Conservation (phyloP, 2,329 filamentous ascomycete genomes). For the Xylaria sp. region DNA sequence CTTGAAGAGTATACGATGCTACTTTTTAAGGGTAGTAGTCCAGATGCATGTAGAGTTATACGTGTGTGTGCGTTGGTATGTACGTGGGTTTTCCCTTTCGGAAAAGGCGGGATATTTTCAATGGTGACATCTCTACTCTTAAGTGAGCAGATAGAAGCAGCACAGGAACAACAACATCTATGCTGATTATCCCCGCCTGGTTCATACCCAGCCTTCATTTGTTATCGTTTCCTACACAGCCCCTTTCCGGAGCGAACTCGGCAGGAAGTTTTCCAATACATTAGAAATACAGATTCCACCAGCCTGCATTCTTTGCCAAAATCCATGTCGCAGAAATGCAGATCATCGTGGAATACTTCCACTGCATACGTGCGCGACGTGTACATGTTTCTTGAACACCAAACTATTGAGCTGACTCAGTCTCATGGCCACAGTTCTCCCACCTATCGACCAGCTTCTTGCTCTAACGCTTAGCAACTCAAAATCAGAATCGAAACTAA, state of each 20-base stretch:
- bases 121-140: too few species aligned
- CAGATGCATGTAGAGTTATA: too few species aligned
- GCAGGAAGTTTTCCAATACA: neutral
- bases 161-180: neutral
- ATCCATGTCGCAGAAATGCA: neutral
- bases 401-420: too few species aligned
- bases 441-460: neutral
- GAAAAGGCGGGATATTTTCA: too few species aligned
- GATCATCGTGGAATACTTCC: neutral
- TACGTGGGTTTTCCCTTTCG: too few species aligned
- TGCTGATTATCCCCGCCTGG: too few species aligned
- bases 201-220: neutral
- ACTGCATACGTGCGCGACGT: too few species aligned
- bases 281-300: neutral
- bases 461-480: neutral
- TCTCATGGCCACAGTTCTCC: too few species aligned
- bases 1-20: too few species aligned
- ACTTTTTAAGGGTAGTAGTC: too few species aligned
- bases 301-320: neutral
- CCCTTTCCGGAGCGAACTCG: neutral
- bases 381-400: neutral
- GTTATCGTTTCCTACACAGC: slow-evolving; percentile 16
- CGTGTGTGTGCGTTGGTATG: too few species aligned
- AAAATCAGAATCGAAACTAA: neutral
- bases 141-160: neutral